phyloP scores from a whole-genome alignment of 768 basidiomycete genomes.

The Lepiota brunneoincarnata region DNA sequence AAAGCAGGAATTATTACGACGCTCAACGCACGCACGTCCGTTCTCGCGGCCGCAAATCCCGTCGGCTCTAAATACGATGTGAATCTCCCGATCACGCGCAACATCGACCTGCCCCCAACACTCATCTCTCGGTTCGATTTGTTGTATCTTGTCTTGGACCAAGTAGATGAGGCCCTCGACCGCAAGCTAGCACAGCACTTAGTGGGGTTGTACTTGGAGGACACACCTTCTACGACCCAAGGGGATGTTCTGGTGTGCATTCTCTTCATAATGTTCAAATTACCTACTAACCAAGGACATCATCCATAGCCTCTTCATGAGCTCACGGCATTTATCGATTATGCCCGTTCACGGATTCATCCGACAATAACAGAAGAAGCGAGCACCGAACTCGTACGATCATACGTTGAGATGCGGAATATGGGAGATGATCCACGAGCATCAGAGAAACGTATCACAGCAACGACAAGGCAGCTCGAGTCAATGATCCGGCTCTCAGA shows the following conservation, averaged over 20 bases:
- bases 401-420: conserved; percentile 93
- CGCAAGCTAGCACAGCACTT: conserved; percentile 88
- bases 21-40: conserved; percentile 96
- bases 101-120: conserved; percentile 97
- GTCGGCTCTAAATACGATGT: conserved; percentile 95
- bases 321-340: conserved; percentile 92
- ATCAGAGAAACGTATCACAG: conserved; percentile 93
- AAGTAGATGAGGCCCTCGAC: conserved; percentile 87
- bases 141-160: conserved; percentile 92
- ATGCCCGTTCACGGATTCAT: conserved; percentile 81
- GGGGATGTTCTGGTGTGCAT: conserved; percentile 73
- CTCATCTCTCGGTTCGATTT: conserved; percentile 98
- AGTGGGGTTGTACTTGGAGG: conserved; percentile 92
- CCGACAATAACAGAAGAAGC: conserved; percentile 88
- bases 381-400: conserved; percentile 75
- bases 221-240: conserved; percentile 64
- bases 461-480: conserved; percentile 96
- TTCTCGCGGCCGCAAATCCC: conserved; percentile 96
- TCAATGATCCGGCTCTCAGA: conserved; percentile 96
- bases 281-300: background rate
- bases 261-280: background rate
- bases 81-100: conserved; percentile 86
- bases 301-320: conserved; percentile 75
- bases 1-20: conserved; percentile 99
- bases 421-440: conserved; percentile 82